These are phyloP conservation scores for Mycogone perniciosa DNA, from an alignment of 2,329 filamentous ascomycete species.

Conservation along the genomic window DNA sequence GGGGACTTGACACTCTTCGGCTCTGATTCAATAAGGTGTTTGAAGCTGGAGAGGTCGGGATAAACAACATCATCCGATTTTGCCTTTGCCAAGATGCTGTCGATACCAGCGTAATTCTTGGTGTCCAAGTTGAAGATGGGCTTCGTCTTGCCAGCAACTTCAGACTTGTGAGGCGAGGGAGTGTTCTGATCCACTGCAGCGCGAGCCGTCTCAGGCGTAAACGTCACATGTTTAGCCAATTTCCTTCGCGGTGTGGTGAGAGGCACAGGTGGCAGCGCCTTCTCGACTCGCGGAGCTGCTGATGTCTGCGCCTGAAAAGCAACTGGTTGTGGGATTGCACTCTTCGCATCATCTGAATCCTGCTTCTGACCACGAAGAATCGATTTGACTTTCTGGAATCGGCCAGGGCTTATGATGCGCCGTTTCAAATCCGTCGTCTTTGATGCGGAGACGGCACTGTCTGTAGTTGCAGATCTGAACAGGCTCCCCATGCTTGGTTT, in stretches of 20 bases:
- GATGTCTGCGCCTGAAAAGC: conserved; percentile 40
- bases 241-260: conserved; percentile 64
- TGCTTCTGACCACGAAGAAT: conserved; percentile 43
- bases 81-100: conserved; percentile 21
- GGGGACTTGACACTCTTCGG: conserved; percentile 19
- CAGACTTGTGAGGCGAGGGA: conserved; percentile 50
- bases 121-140: conserved; percentile 13
- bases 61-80: conserved; percentile 38
- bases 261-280: conserved; percentile 45
- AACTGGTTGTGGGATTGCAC: conserved; percentile 42
- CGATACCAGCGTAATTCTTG: conserved; percentile 25
- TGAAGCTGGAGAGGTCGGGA: conserved; percentile 45
- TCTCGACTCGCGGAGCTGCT: conserved; percentile 39
- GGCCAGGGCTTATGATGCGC: conserved; percentile 41
- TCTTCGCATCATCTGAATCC: conserved; percentile 33
- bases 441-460: conserved; percentile 29
- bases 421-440: conserved; percentile 29
- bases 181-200: conserved; percentile 40
- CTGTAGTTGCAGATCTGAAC: conserved; percentile 29
- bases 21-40: conserved; percentile 24
- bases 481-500: conserved; percentile 36
- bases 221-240: conserved; percentile 67
- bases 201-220: conserved; percentile 63
- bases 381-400: conserved; percentile 52
- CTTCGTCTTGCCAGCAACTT: conserved; percentile 23